Base-by-base conservation (phyloP, 1,284 basidiomycete genomes). In the Chiua sp. region DNA sequence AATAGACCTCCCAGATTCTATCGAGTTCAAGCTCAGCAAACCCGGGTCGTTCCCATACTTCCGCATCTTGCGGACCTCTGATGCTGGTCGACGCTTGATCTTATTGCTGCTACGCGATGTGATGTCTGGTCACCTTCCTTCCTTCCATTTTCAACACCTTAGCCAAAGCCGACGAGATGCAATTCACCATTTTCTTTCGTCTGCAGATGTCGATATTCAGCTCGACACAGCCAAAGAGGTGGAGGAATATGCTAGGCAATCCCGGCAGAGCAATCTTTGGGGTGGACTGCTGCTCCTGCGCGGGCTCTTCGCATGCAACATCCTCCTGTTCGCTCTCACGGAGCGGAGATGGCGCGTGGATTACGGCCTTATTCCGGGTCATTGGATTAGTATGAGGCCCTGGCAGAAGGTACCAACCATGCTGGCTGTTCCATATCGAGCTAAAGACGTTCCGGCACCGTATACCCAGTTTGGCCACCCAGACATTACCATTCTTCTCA, bases 401-500 rank as follows among this genome's bases (percentile, higher is more conserved):
- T 16, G 16, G 37, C 13, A n/a, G n/a, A 10, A n/a, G 39, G 7
- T 20, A 3, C n/a, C 18, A 8, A 76, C 82, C 11, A 39, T 39
- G 18, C 42, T 44, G 10, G 42, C 42, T 12, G 42, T 44, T 12
- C 42, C 42, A 12, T 44, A 44, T 44, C 42, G 42, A 22, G 42
- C 42, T 6, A 44, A 44, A 22, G 42, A 44, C n/a, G 42, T n/a
- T 11, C 20, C 42, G 10, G 42, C 42, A 4, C n/a, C n/a, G 20
- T 7, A 44, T 6, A 44, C 20, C 10, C 42, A 44, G 42, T 44
- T 44, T 7, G 42, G 42, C n/a, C 42, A 44, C 6, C 42, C 42
- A 22, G 42, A 44, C n/a, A 44, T 44, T 12, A 44, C 42, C 42
- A 44, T 44, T 11, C 8, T 44, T 12, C n/a, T 44, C n/a, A 44